Evolutionary conservation across 257 asterid species (phyloP).

Genomic region (Plantago ovata): DNA sequence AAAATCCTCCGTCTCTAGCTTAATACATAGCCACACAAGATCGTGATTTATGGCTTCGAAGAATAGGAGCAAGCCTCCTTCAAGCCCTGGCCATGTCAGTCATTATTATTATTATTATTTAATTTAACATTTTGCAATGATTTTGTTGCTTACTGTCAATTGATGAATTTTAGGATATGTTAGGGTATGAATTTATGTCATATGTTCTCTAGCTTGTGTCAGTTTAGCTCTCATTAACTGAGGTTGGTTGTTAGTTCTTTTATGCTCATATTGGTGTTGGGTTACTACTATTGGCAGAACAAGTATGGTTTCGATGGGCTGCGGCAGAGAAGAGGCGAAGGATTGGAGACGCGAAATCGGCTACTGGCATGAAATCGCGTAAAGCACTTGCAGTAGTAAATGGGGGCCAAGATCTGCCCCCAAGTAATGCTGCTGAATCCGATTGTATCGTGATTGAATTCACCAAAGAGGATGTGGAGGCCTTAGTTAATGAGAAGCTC

Average conservation of each 20-base stretch:
- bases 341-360: constrained; percentile 51
- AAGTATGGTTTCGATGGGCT: constrained; percentile 48
- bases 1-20: too few relatives aligned
- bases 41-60: constrained; percentile 37
- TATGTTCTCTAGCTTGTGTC: too few relatives aligned
- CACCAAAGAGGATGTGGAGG: constrained; percentile 68
- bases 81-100: constrained; percentile 35
- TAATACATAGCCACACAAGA: too few relatives aligned
- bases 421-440: constrained; percentile 31
- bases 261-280: not conserved
- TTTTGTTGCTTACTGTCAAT: not conserved
- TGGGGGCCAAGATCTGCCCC: constrained; percentile 67
- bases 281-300: constrained; percentile 35
- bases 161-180: not conserved
- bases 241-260: too few relatives aligned
- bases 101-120: too few relatives aligned
- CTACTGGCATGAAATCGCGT: constrained; percentile 33
- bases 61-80: constrained; percentile 43
- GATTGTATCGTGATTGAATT: constrained; percentile 56
- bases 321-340: constrained; percentile 64
- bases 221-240: too few relatives aligned
- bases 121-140: not conserved
- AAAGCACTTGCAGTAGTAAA: constrained; percentile 72
- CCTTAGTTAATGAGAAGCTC: constrained; percentile 63
- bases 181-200: too few relatives aligned